These are phyloP conservation scores for Ceratobasidium sp. DNA, from an alignment of 1,284 basidiomycete genomes.

Conservation along the genomic window DNA sequence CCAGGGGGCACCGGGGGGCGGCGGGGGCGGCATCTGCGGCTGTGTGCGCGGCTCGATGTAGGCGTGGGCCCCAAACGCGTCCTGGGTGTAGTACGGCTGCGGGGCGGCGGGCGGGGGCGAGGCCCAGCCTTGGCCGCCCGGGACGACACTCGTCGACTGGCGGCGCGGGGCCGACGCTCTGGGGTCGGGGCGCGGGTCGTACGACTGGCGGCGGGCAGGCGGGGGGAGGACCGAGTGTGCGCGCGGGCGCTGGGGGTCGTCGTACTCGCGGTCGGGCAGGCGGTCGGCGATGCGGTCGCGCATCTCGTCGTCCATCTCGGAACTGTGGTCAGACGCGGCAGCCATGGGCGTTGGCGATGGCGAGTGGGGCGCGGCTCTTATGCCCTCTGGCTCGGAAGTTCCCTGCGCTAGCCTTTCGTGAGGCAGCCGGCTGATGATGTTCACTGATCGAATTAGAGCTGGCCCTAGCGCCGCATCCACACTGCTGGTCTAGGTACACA, in stretches of 20 bases:
- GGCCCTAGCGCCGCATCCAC: neutral
- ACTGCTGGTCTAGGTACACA: neutral
- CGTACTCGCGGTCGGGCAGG: constrained; percentile 1
- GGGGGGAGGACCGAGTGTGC: constrained; percentile 40
- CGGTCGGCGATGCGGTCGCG: constrained; percentile 25
- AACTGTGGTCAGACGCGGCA: constrained; percentile 15
- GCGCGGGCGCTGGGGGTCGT: constrained; percentile 25
- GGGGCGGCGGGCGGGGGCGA: constrained; percentile 13
- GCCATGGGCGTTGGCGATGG: constrained; percentile 22
- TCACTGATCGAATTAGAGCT: too few species aligned
- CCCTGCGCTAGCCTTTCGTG: constrained; percentile 12
- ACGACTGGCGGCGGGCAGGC: constrained; percentile 4
- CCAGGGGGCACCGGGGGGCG: neutral
- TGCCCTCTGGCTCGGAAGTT: neutral
- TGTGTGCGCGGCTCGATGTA: constrained; percentile 37
- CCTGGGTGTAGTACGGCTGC: constrained; percentile 31
- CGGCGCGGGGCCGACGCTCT: constrained; percentile 6
- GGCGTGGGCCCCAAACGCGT: constrained; percentile 26
- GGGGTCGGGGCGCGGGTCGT: constrained; percentile 37
- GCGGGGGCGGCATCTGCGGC: constrained; percentile 25
- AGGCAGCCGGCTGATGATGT: neutral
- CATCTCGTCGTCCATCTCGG: constrained; percentile 30
- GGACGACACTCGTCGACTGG: constrained; percentile 21
- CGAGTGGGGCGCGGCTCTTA: neutral
- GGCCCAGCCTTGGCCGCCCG: constrained; percentile 2